phyloP scores from a whole-genome alignment of 2,329 filamentous ascomycete species.

The Tympanopsis confertula region DNA sequence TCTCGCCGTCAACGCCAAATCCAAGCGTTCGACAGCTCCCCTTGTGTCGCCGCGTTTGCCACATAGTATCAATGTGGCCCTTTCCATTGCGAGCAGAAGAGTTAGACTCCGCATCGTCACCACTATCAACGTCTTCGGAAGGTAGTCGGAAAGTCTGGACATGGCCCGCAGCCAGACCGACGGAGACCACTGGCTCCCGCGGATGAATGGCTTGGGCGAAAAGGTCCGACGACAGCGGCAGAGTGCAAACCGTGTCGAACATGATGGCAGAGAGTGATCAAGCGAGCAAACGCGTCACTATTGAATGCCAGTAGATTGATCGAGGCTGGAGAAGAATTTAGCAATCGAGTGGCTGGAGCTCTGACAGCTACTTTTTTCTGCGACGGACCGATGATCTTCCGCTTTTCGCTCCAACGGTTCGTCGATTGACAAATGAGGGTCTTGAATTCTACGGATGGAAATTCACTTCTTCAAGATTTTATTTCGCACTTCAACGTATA shows the following conservation, averaged over 20 bases:
- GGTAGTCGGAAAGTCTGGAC: conserved; percentile 74
- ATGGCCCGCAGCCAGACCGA: conserved; percentile 75
- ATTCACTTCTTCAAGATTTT: too few species aligned
- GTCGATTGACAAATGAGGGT: too few species aligned
- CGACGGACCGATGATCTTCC: too few species aligned
- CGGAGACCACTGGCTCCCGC: conserved; percentile 68
- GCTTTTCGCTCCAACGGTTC: too few species aligned
- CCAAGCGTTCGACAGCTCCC: conserved; percentile 77
- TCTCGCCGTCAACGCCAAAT: conserved; percentile 66
- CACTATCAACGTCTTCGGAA: conserved; percentile 28
- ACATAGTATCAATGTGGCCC: conserved; percentile 68
- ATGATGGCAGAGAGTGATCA: neutral
- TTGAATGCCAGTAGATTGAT: too few species aligned
- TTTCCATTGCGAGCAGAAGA: conserved; percentile 40
- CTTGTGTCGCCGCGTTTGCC: conserved; percentile 84
- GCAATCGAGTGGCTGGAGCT: too few species aligned
- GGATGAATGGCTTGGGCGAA: conserved; percentile 85
- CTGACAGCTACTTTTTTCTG: too few species aligned
- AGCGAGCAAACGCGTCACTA: too few species aligned
- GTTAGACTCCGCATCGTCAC: conserved; percentile 29
- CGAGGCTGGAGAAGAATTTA: too few species aligned
- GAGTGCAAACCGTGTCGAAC: conserved; percentile 77
- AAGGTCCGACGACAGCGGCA: conserved; percentile 75
- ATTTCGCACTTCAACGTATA: too few species aligned
- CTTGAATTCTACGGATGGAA: too few species aligned